These are phyloP conservation scores for Nemania sp. DNA, from an alignment of 2,329 filamentous ascomycete genomes.

Conservation along the genomic window DNA sequence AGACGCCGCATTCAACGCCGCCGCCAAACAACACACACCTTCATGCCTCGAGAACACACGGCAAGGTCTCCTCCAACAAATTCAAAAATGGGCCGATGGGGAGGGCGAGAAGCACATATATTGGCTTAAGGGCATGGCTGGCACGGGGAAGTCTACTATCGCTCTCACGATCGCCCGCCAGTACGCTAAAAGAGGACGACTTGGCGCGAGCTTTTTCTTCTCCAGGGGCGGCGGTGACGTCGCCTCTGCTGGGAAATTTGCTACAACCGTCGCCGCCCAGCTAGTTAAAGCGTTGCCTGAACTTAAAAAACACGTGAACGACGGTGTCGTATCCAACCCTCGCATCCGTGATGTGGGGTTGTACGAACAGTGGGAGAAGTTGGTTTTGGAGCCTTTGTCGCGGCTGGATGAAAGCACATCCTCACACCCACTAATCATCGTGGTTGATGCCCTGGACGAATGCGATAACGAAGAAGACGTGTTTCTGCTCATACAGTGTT, in stretches of 20 bases:
- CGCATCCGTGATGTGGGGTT: neutral
- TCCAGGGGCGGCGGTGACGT: neutral
- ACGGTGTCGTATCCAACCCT: neutral
- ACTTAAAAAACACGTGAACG: neutral
- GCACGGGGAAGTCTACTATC: neutral
- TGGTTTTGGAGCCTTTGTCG: neutral
- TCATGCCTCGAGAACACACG: neutral
- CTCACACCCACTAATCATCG: neutral
- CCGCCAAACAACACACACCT: neutral
- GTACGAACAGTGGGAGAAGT: neutral
- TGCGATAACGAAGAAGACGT: neutral
- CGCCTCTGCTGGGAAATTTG: neutral
- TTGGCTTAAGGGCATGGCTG: neutral
- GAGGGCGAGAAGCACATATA: neutral
- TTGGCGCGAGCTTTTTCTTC: neutral
- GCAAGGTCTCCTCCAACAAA: neutral
- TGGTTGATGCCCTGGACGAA: neutral
- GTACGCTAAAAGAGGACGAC: neutral
- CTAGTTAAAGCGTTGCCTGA: neutral
- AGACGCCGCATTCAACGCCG: neutral
- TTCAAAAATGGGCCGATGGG: neutral
- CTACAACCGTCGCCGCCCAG: neutral
- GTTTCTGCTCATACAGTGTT: neutral
- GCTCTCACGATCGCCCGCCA: neutral
- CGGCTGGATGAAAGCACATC: neutral